phyloP scores from a whole-genome alignment of 129 eudicot species.

The Oenanthe sinensis region DNA sequence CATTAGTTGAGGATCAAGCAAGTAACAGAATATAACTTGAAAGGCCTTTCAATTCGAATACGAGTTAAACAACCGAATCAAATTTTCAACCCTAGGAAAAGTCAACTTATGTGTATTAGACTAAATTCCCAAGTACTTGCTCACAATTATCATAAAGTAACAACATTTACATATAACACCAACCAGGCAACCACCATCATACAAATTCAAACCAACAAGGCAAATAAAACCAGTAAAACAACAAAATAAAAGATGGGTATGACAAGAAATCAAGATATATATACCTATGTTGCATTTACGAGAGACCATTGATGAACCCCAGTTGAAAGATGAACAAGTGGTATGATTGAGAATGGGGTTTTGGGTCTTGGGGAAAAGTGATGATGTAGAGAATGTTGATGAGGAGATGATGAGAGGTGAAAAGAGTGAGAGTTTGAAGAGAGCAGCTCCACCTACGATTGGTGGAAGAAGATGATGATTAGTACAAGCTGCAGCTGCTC shows the following conservation, averaged over 20 bases:
- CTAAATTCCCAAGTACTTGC: too few relatives aligned
- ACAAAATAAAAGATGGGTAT: background rate
- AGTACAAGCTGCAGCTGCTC: background rate
- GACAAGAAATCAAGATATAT: background rate
- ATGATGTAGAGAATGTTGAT: slow-evolving; percentile 1
- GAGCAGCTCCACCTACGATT: background rate
- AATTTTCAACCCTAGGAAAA: too few relatives aligned
- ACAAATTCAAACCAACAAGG: background rate
- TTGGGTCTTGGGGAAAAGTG: background rate
- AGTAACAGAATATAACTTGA: background rate
- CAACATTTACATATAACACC: background rate
- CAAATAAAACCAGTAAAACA: background rate
- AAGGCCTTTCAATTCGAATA: background rate
- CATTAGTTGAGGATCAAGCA: background rate
- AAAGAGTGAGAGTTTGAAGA: background rate
- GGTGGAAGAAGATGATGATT: slow-evolving; percentile 1
- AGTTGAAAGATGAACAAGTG: background rate
- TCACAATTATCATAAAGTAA: background rate
- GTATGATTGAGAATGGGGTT: background rate
- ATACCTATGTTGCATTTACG: background rate
- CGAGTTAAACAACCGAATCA: background rate
- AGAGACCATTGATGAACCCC: background rate
- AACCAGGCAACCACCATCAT: background rate
- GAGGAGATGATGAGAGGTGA: background rate
- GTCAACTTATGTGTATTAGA: too few relatives aligned